These are phyloP conservation scores for Aspergillus steynii DNA, from an alignment of 495 filamentous ascomycete species.

Conservation along the genomic window DNA sequence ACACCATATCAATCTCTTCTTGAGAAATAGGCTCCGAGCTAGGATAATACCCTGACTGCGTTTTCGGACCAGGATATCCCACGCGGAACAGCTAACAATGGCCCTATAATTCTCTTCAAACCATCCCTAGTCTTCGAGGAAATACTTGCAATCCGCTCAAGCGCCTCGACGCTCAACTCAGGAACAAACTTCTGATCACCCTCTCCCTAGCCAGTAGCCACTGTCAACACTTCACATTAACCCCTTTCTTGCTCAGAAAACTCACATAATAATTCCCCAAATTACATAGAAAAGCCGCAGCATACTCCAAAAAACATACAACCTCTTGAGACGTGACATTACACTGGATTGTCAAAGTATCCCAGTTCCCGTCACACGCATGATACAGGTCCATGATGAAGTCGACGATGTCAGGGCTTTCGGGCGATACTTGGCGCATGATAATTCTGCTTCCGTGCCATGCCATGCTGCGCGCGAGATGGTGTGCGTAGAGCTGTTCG, in stretches of 20 bases:
- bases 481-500: background rate
- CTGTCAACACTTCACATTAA: too few relatives aligned
- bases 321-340: background rate
- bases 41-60: background rate
- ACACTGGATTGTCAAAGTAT: background rate
- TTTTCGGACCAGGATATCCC: too few relatives aligned
- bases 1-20: background rate
- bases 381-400: constrained; percentile 2
- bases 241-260: too few relatives aligned
- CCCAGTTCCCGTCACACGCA: background rate
- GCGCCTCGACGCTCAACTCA: too few relatives aligned
- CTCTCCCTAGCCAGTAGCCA: too few relatives aligned
- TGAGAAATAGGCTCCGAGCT: background rate
- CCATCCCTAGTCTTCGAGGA: too few relatives aligned
- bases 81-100: too few relatives aligned
- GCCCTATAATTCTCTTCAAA: background rate
- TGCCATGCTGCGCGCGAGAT: background rate
- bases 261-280: constrained; percentile 1
- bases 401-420: background rate
- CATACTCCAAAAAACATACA: background rate
- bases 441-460: background rate
- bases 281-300: background rate
- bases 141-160: too few relatives aligned
- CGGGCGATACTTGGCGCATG: constrained; percentile 2
- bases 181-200: too few relatives aligned